Evolutionary conservation across 2,329 filamentous ascomycete species (phyloP), one percentile per base, ranked within the genome.

Genomic region (Sclerotinia sclerotiorum): DNA sequence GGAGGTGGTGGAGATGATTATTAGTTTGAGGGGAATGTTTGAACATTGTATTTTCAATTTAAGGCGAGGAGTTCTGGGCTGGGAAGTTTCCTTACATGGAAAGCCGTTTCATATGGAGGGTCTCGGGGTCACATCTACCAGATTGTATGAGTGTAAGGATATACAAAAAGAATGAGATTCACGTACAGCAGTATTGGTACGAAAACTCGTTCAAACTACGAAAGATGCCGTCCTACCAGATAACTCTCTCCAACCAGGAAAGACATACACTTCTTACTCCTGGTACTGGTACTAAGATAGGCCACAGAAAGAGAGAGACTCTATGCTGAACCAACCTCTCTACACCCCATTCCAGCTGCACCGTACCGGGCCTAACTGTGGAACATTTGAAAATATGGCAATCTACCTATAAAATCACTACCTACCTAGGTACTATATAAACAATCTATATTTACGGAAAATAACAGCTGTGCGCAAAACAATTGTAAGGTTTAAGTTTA

Each of bases 1-100:
- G 63, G 65, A 27, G 64, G 82, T 44, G 85, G 82, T 52, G 74
- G 69, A 4, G 74, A 75, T 56, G 73, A 76, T 29, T 74, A 74
- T 52, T 74, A 70, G 56, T 48, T 35, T 15, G 27, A 29, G 29
- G 11, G 6, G 7, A 21, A 39, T 39, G 10, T 48, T 27, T 19
- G 10, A 13, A 29, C 13, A 35, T 44, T 42, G 32, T 8, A 35
- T 49, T 62, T 35, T 49, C 6, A 17, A 61, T 48, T 62, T 39
- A 13, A 49, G 44, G 42, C 64, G n/a, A 48, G 64, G 52, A 46
- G 48, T 48, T 58, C 48, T 29, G 42, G 15, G 6, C 11, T 42
- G 54, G 29, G 46, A 15, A n/a, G n/a, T n/a, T n/a, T 21, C n/a
- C 4, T 57, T 48, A 27, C 10, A 52, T 19, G 48, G 32, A 54